phyloP scores from a whole-genome alignment of 441 rosid genomes.

The Metrosideros polymorpha region DNA sequence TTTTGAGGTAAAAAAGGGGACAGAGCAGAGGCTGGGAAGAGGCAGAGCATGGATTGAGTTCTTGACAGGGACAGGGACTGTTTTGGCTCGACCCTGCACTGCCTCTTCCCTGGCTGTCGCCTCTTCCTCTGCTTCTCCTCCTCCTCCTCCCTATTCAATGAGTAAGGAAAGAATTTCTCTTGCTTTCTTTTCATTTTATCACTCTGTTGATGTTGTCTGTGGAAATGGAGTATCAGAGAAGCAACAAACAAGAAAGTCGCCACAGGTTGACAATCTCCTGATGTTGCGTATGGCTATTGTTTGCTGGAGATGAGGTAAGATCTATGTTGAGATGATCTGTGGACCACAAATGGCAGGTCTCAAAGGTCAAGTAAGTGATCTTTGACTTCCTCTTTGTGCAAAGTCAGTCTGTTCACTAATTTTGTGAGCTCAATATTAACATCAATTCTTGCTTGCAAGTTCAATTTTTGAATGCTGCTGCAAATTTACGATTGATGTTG shows the following conservation, averaged over 20 bases:
- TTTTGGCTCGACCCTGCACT: slow-evolving; percentile 78
- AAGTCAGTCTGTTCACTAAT: background rate
- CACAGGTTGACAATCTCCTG: background rate
- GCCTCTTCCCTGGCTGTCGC: slow-evolving; percentile 92
- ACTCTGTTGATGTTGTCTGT: background rate
- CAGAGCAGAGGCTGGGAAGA: slow-evolving; percentile 57
- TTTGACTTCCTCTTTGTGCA: background rate
- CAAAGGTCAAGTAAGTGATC: background rate
- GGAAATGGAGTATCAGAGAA: background rate
- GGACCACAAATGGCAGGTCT: background rate
- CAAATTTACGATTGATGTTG: background rate
- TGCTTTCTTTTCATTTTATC: background rate
- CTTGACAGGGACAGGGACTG: slow-evolving; percentile 24
- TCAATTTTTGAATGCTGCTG: background rate
- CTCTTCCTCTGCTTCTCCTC: slow-evolving; percentile 8
- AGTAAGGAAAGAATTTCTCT: background rate
- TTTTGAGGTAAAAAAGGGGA: slow-evolving; percentile 6
- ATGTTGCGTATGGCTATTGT: background rate
- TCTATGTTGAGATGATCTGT: background rate
- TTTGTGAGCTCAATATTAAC: background rate
- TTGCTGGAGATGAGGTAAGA: background rate
- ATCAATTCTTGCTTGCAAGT: background rate
- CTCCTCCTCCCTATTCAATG: background rate
- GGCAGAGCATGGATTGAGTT: slow-evolving; percentile 83
- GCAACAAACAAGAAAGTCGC: background rate